These are phyloP conservation scores for Letharia lupina DNA, from an alignment of 495 filamentous ascomycete genomes.

Conservation along the genomic window DNA sequence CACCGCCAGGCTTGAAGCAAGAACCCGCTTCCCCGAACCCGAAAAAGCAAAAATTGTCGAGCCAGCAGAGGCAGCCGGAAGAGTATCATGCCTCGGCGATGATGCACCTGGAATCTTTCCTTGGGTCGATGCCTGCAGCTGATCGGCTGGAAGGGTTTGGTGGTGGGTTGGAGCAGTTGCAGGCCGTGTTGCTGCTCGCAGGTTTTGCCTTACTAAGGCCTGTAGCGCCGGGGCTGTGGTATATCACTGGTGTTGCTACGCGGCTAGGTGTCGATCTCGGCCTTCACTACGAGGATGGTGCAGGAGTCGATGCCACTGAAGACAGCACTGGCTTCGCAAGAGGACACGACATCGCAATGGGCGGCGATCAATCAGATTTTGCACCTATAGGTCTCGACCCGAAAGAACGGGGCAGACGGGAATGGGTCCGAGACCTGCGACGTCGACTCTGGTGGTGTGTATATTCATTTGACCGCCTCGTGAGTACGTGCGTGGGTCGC, in stretches of 20 bases:
- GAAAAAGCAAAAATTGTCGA: conserved; percentile 46
- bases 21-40: conserved; percentile 35
- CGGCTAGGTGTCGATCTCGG: conserved; percentile 86
- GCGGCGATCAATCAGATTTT: conserved; percentile 11
- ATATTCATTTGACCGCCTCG: conserved; percentile 87
- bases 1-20: conserved; percentile 32
- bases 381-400: conserved; percentile 33
- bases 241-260: conserved; percentile 89
- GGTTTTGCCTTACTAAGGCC: conserved; percentile 86
- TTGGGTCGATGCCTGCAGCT: conserved; percentile 53
- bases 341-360: conserved; percentile 24
- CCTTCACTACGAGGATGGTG: conserved; percentile 84
- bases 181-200: conserved; percentile 81
- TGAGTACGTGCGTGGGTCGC: conserved; percentile 83
- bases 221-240: conserved; percentile 91
- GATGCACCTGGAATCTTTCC: conserved; percentile 78
- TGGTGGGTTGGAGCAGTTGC: conserved; percentile 80
- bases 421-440: conserved; percentile 82
- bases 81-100: conserved; percentile 95
- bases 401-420: conserved; percentile 62
- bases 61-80: conserved; percentile 74
- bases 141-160: conserved; percentile 55
- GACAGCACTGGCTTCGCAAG: conserved; percentile 12
- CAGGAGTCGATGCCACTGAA: conserved; percentile 47
- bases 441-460: conserved; percentile 94